Conservation (phyloP, 192 early-diverging fungal species). For the Coemansia sp. region DNA sequence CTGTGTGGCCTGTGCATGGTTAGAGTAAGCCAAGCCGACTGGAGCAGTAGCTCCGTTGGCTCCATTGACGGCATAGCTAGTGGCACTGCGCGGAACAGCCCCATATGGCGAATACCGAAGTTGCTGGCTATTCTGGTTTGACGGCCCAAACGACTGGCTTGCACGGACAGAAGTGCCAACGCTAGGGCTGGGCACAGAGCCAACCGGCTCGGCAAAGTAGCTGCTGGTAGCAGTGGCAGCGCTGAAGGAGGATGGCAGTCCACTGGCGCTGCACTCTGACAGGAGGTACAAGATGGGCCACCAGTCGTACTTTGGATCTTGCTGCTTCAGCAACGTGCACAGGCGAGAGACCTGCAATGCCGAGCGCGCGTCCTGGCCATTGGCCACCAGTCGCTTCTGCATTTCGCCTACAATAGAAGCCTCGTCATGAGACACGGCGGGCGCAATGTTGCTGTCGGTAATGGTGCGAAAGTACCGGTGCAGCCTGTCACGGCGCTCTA, state of each 20-base stretch:
- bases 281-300: slow-evolving; percentile 46
- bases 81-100: slow-evolving; percentile 2
- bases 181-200: background rate
- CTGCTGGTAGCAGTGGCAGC: slow-evolving; percentile 9
- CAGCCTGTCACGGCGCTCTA: slow-evolving; percentile 16
- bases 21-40: background rate
- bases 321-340: slow-evolving; percentile 27
- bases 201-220: slow-evolving; percentile 6
- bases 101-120: slow-evolving; percentile 1
- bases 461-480: slow-evolving; percentile 35
- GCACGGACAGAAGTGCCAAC: background rate
- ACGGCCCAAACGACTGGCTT: background rate
- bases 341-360: slow-evolving; percentile 32
- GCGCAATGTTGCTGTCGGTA: slow-evolving; percentile 37
- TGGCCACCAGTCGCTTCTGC: slow-evolving; percentile 25
- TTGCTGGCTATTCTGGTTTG: slow-evolving; percentile 7
- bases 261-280: slow-evolving; percentile 25
- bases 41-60: background rate
- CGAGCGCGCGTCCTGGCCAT: slow-evolving; percentile 14
- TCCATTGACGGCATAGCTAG: background rate
- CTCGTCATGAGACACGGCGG: slow-evolving; percentile 16
- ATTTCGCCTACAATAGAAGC: slow-evolving; percentile 26
- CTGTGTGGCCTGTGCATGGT: background rate
- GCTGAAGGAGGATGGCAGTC: background rate
- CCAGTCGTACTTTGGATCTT: slow-evolving; percentile 35